A percentile compares a stretch with the other conserved stretches of the same genome.
Conservation (phyloP, 2,329 filamentous ascomycete species). For the Pseudocercospora fuligena region DNA sequence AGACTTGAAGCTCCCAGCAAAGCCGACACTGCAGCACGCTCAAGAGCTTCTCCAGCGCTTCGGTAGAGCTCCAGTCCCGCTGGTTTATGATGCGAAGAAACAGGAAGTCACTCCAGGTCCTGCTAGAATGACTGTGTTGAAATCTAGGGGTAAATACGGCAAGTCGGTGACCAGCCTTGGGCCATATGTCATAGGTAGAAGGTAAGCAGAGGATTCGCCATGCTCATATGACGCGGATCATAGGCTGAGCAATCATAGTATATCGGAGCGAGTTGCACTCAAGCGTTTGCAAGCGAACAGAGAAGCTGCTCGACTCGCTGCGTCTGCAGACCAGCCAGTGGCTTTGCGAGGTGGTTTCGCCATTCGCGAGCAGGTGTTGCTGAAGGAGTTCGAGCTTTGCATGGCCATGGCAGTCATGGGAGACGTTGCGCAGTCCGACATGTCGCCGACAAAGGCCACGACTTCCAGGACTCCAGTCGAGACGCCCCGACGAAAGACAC, state of each 20-base stretch:
- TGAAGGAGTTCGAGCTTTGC: not conserved
- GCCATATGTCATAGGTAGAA: not conserved
- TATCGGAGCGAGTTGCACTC: not conserved
- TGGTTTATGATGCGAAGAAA: not conserved
- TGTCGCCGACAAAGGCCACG: not conserved
- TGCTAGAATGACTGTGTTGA: not conserved
- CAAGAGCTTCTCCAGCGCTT: not conserved
- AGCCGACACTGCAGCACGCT: not conserved
- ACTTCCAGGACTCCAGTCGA: not conserved
- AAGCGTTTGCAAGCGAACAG: not conserved
- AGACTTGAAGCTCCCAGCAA: not conserved
- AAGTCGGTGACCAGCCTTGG: not conserved
- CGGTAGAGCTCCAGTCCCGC: not conserved
- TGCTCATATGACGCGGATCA: not conserved
- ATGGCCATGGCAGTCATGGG: not conserved
- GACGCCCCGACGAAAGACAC: not conserved
- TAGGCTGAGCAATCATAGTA: not conserved
- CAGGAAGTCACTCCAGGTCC: not conserved
- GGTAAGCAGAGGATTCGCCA: not conserved
- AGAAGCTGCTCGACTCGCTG: not conserved
- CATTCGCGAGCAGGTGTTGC: not conserved
- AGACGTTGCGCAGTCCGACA: not conserved
- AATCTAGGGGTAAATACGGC: not conserved
- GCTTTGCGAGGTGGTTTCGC: not conserved
- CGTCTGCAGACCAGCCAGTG: not conserved